phyloP scores from a whole-genome alignment of 169 alveolate genomes.

The Plasmodium knowlesi region DNA sequence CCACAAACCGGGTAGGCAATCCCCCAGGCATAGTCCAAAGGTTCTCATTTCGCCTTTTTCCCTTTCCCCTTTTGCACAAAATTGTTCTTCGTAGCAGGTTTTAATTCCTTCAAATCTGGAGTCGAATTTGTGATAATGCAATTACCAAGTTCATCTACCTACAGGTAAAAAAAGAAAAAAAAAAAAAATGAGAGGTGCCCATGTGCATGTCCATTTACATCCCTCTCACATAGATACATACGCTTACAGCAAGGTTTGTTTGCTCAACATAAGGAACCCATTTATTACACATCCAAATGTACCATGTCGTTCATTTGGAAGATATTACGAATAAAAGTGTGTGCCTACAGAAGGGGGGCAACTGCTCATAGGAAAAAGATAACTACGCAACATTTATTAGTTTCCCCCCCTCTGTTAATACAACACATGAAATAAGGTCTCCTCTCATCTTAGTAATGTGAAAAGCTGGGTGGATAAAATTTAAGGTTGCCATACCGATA shows the following conservation, averaged over 20 bases:
- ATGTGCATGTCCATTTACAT: not conserved
- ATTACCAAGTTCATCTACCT: slow-evolving; percentile 64
- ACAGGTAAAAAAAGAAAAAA: not conserved
- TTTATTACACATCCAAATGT: not conserved
- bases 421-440: not conserved
- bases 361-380: not conserved
- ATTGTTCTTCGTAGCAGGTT: not conserved
- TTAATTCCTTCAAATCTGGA: slow-evolving; percentile 19
- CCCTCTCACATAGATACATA: not conserved
- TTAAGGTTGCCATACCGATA: slow-evolving; percentile 25
- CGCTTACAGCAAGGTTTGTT: not conserved
- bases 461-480: not conserved
- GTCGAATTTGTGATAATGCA: slow-evolving; percentile 62
- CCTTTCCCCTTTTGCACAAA: slow-evolving; percentile 19
- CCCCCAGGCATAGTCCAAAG: not conserved
- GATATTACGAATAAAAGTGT: not conserved
- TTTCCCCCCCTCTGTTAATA: not conserved
- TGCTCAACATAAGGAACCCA: not conserved
- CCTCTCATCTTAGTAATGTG: not conserved
- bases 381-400: not conserved
- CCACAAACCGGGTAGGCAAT: not conserved
- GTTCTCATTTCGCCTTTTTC: not conserved
- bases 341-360: not conserved
- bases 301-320: not conserved
- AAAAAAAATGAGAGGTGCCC: not conserved